Evolutionary conservation across 805 yeast species (phyloP), one percentile per base, ranked within the genome.

Genomic region (Cyberlindnera sargentensis): DNA sequence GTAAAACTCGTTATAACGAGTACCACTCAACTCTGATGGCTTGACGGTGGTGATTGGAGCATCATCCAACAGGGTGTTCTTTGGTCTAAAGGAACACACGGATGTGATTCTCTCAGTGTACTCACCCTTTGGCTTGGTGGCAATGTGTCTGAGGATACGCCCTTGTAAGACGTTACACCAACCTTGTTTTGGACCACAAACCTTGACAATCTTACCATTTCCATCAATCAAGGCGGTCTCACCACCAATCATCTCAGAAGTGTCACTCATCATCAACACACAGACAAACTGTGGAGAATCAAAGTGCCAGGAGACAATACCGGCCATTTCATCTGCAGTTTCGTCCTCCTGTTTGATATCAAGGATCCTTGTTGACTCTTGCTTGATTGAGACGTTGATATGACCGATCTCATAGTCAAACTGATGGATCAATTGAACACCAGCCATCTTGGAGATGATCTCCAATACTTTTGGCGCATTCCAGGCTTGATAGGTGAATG

Each of bases 241-340:
- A 39, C 83, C 83, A 28, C 83, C 83, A 56, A 72, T 63, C 82
- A 78, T 77, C 37, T 66, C 60, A 3, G 71, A 49, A 7, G 84
- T 78, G 53, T 78, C 82, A 29, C 78, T 71, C 37, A 78, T 55
- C 84, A 78, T 78, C 47, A 78, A 65, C 11, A 78, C 84, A 60
- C 82, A 78, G 20, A 78, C 83, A 55, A 76, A 76, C 11, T 82
- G 83, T 44, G 76, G 77, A n/a, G 79, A 70, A 55, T 78, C 84
- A 42, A 65, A 58, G 63, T 78, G 84, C 84, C 84, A 78, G 29
- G 76, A 75, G 31, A 77, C 80, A 36, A 77, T 68, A 24, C 78
- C 81, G 9, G 78, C 77, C 40, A 75, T 66, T 5, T 49, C 50
- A 3, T 48, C 45, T 8, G 56, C 46, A 4, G 34, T 35, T 24